Conservation (phyloP, 1,139 yeast species). For the Hansenula sp. region DNA sequence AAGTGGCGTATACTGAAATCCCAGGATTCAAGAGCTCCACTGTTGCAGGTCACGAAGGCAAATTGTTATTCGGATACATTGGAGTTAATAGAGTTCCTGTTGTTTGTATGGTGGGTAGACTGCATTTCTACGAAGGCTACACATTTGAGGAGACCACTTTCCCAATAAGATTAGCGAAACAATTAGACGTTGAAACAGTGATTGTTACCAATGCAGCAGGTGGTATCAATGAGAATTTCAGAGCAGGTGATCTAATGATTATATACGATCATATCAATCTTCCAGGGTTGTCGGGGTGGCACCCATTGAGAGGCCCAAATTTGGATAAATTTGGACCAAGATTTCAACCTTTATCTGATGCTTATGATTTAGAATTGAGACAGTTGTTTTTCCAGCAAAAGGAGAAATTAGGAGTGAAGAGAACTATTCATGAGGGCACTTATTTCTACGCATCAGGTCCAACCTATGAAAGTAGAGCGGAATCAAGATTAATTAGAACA, state of each 20-base stretch:
- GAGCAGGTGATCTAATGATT: slow-evolving; percentile 89
- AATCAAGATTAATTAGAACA: slow-evolving; percentile 66
- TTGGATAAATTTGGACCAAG: slow-evolving; percentile 79
- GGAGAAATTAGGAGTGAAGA: slow-evolving; percentile 43
- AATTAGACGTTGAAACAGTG: slow-evolving; percentile 55
- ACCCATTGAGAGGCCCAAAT: slow-evolving; percentile 88
- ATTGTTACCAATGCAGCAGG: slow-evolving; percentile 96
- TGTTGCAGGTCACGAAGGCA: slow-evolving; percentile 88
- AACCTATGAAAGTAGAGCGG: slow-evolving; percentile 91
- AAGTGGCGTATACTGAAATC: slow-evolving; percentile 60
- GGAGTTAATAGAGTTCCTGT: slow-evolving; percentile 73
- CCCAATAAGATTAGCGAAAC: slow-evolving; percentile 74
- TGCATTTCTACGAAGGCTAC: slow-evolving; percentile 92
- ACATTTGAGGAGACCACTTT: slow-evolving; percentile 75
- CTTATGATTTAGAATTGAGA: slow-evolving; percentile 75
- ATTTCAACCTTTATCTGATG: slow-evolving; percentile 85
- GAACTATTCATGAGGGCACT: slow-evolving; percentile 80
- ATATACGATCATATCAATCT: slow-evolving; percentile 84
- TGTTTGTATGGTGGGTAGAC: slow-evolving; percentile 88
- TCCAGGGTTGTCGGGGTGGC: slow-evolving; percentile 87
- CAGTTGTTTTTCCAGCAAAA: slow-evolving; percentile 52
- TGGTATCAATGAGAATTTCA: slow-evolving; percentile 62
- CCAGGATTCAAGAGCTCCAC: slow-evolving; percentile 85
- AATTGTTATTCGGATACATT: slow-evolving; percentile 72
- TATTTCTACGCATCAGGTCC: slow-evolving; percentile 91